A percentile compares a stretch with the other conserved stretches of the same genome.
These are phyloP conservation scores for Aureoboletus auriporus DNA, from an alignment of 768 basidiomycete genomes.

Conservation along the genomic window DNA sequence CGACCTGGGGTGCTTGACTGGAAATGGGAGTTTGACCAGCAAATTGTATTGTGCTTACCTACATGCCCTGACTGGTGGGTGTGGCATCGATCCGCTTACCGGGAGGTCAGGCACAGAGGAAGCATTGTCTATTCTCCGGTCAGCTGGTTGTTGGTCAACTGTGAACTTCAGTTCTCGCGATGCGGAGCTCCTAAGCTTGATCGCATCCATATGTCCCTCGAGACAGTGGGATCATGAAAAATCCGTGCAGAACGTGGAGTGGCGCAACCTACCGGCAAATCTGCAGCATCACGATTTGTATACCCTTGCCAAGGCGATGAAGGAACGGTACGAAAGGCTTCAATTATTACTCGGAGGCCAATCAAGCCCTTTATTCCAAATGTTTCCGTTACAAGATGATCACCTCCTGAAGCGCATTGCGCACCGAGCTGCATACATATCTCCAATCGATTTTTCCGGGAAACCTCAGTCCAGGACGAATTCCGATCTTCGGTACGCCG, in stretches of 20 bases:
- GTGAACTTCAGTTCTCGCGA: conserved; percentile 29
- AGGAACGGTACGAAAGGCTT: too few relatives aligned
- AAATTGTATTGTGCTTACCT: conserved; percentile 38
- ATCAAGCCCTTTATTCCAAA: neutral
- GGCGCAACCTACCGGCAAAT: too few relatives aligned
- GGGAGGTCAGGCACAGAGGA: conserved; percentile 31
- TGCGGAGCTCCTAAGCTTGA: conserved; percentile 27
- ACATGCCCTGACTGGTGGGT: conserved; percentile 40
- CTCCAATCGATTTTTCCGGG: conserved; percentile 7
- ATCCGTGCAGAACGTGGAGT: too few relatives aligned
- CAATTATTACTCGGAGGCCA: neutral
- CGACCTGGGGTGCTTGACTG: conserved; percentile 26
- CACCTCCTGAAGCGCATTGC: conserved; percentile 14
- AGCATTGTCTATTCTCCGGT: conserved; percentile 26
- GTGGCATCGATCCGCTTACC: conserved; percentile 41
- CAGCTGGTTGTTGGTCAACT: conserved; percentile 37
- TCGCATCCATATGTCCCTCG: conserved; percentile 31
- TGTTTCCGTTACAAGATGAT: neutral
- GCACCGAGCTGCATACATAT: conserved; percentile 6
- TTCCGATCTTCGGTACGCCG: conserved; percentile 7
- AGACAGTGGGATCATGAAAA: too few relatives aligned
- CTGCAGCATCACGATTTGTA: too few relatives aligned
- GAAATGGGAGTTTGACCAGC: conserved; percentile 19
- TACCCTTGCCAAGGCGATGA: too few relatives aligned
- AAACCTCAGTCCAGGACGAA: neutral